Percentiles rank a stretch among this genome's conserved stretches.
Conservation (phyloP, 305 asterid species). For the Fraxinus sp. region DNA sequence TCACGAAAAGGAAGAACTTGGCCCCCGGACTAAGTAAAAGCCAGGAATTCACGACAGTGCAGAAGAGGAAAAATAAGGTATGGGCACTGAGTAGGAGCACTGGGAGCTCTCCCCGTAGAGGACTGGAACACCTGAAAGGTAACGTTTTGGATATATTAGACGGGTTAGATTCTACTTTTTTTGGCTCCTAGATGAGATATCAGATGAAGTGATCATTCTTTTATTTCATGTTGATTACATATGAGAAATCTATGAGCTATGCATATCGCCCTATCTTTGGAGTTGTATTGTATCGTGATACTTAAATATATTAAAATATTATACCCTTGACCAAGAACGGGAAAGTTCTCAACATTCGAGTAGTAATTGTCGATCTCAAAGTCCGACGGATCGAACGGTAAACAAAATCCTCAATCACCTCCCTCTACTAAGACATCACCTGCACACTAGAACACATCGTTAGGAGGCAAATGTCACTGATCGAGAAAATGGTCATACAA, state of each 20-base stretch:
- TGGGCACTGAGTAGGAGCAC: conserved; percentile 78
- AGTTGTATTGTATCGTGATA: neutral
- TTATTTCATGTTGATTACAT: conserved; percentile 24
- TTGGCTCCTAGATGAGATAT: conserved; percentile 32
- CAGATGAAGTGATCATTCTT: conserved; percentile 37
- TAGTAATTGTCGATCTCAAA: neutral
- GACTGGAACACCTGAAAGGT: conserved; percentile 37
- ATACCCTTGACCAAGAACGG: neutral
- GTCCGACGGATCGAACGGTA: neutral
- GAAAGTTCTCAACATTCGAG: neutral
- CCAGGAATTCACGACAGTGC: conserved; percentile 61
- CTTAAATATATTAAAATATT: neutral
- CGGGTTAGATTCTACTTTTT: conserved; percentile 70
- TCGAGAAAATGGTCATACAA: neutral
- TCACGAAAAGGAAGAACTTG: conserved; percentile 52
- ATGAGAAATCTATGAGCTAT: conserved; percentile 26
- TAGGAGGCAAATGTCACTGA: no score
- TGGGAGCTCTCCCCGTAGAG: conserved; percentile 75
- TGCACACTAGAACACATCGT: neutral
- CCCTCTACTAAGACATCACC: neutral
- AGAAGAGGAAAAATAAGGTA: conserved; percentile 42
- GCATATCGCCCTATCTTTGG: conserved; percentile 27
- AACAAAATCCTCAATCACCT: neutral
- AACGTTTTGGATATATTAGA: conserved; percentile 83
- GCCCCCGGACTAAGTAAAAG: conserved; percentile 75